Percentiles rank a stretch among this genome's conserved stretches.
phyloP scores from a whole-genome alignment of 768 basidiomycete species.

The Lactarius psammicola region DNA sequence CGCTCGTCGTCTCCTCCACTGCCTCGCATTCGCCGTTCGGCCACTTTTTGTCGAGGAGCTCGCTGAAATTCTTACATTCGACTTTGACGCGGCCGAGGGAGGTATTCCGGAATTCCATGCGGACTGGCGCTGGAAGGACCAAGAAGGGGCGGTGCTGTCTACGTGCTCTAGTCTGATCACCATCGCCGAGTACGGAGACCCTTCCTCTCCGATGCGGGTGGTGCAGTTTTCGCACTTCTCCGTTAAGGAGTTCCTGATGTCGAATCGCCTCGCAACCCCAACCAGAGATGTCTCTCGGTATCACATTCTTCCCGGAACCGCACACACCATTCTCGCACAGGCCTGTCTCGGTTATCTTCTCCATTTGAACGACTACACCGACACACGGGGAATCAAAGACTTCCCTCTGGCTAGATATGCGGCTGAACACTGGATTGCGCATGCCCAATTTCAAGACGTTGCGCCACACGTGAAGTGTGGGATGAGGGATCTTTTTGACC shows the following conservation, averaged over 20 bases:
- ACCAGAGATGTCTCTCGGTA: neutral
- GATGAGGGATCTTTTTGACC: neutral
- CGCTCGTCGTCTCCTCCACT: conserved; percentile 6
- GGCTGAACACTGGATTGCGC: neutral
- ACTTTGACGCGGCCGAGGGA: neutral
- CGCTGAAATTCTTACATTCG: conserved; percentile 2
- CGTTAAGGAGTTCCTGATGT: conserved; percentile 5
- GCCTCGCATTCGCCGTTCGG: neutral
- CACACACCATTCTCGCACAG: neutral
- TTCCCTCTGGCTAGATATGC: conserved; percentile 7
- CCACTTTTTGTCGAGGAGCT: conserved; percentile 3
- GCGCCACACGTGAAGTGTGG: neutral
- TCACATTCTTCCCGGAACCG: neutral
- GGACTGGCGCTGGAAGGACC: conserved; percentile 5
- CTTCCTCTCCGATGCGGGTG: too few relatives aligned
- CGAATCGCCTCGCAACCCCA: neutral
- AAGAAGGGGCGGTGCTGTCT: neutral
- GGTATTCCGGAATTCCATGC: neutral
- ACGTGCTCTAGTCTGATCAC: conserved; percentile 1
- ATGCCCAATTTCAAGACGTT: neutral
- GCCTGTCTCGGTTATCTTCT: conserved; percentile 2
- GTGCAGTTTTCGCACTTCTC: conserved; percentile 10
- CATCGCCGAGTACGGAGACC: too few relatives aligned
- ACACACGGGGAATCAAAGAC: too few relatives aligned
- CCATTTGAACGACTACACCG: neutral